phyloP scores from a whole-genome alignment of 202 grass and related monocot species.

The Carex sylvatica region DNA sequence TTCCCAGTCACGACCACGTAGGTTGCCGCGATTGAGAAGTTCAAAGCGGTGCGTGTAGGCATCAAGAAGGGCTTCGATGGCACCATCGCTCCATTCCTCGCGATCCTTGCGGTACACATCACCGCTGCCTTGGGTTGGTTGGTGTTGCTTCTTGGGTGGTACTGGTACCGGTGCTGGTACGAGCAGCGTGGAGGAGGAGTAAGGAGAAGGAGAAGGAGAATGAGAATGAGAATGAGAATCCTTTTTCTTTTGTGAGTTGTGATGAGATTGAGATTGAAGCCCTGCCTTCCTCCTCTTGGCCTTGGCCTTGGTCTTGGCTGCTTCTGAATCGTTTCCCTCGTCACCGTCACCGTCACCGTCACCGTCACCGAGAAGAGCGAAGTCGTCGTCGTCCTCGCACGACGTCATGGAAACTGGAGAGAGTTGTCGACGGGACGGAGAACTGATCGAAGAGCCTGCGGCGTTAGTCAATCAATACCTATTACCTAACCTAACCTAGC shows the following conservation, averaged over 20 bases:
- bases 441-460: too few species aligned
- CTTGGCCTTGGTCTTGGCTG: not conserved
- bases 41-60: conserved; percentile 76
- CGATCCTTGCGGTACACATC: conserved; percentile 71
- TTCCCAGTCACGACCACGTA: conserved; percentile 93
- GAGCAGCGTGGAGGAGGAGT: not conserved
- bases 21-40: conserved; percentile 77
- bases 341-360: not conserved
- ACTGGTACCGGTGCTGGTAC: too few species aligned
- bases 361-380: conserved; percentile 6
- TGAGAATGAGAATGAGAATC: not conserved
- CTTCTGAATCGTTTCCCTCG: not conserved
- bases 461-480: too few species aligned
- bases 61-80: conserved; percentile 75
- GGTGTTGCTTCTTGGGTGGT: too few species aligned
- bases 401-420: not conserved
- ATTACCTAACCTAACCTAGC: too few species aligned
- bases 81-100: conserved; percentile 94
- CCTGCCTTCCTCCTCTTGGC: not conserved
- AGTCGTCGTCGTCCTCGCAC: conserved; percentile 4
- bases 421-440: too few species aligned
- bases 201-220: not conserved
- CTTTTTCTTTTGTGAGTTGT: not conserved
- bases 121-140: not conserved
- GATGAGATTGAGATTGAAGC: not conserved